Conservation (phyloP, 208 protist genomes). For the Trypanosomatidae sp. region DNA sequence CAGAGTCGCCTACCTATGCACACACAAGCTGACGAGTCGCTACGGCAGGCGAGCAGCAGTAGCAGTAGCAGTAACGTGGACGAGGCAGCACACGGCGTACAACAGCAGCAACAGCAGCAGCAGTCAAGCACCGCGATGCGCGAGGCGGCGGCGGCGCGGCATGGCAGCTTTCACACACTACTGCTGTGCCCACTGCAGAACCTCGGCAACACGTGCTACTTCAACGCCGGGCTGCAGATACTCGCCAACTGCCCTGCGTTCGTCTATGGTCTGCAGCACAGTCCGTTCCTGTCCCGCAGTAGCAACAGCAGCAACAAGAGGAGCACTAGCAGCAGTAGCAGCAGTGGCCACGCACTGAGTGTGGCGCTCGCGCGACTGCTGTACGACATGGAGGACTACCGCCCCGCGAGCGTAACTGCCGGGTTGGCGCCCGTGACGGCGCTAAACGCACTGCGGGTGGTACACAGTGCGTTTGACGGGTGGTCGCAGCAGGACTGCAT, state of each 20-base stretch:
- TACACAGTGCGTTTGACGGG: constrained; percentile 69
- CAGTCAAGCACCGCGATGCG: constrained; percentile 3
- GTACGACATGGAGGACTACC: constrained; percentile 37
- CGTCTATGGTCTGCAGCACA: constrained; percentile 26
- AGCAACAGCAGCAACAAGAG: constrained; percentile 1
- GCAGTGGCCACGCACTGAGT: not conserved
- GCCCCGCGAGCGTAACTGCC: no score
- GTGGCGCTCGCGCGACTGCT: constrained; percentile 17
- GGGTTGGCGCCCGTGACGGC: constrained; percentile 27
- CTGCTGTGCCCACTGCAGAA: constrained; percentile 85
- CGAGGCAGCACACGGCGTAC: not conserved
- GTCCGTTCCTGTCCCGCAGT: not conserved
- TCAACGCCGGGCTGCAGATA: constrained; percentile 93
- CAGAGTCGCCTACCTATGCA: no score
- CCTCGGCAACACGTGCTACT: constrained; percentile 97
- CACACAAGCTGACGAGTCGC: no score
- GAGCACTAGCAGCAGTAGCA: not conserved
- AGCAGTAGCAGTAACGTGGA: not conserved
- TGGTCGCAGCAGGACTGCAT: constrained; percentile 77
- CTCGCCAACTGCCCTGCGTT: constrained; percentile 79
- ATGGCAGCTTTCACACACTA: constrained; percentile 19
- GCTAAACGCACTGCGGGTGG: constrained; percentile 35
- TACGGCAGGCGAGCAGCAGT: not conserved
- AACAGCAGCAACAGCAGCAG: not conserved
- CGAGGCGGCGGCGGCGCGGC: constrained; percentile 7